Conservation (phyloP, 2,329 filamentous ascomycete genomes). For the Sordariomycetes sp. region DNA sequence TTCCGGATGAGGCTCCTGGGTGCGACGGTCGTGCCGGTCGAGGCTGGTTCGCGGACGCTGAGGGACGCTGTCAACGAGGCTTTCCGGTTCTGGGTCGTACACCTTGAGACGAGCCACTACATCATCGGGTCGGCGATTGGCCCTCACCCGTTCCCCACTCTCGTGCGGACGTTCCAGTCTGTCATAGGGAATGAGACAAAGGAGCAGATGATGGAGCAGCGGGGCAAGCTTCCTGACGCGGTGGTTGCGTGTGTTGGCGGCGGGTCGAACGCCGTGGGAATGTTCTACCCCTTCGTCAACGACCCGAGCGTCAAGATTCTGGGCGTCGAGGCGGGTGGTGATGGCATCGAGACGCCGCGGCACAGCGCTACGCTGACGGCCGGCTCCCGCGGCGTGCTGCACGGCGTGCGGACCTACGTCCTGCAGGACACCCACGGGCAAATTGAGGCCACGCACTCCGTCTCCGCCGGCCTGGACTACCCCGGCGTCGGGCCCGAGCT, state of each 20-base stretch:
- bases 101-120: slow-evolving; percentile 92
- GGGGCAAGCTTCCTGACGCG: slow-evolving; percentile 84
- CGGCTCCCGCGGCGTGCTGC: slow-evolving; percentile 83
- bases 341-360: slow-evolving; percentile 74
- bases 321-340: slow-evolving; percentile 90
- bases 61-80: slow-evolving; percentile 93
- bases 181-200: slow-evolving; percentile 95
- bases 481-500: slow-evolving; percentile 93
- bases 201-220: slow-evolving; percentile 74
- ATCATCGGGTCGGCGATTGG: slow-evolving; percentile 97
- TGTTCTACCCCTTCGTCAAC: slow-evolving; percentile 94
- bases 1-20: slow-evolving; percentile 97
- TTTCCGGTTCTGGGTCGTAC: slow-evolving; percentile 84
- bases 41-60: slow-evolving; percentile 75
- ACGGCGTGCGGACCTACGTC: slow-evolving; percentile 93
- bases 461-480: slow-evolving; percentile 94
- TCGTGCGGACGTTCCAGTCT: slow-evolving; percentile 94
- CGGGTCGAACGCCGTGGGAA: slow-evolving; percentile 88
- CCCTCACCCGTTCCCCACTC: slow-evolving; percentile 94
- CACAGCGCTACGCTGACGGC: slow-evolving; percentile 84
- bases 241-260: slow-evolving; percentile 96
- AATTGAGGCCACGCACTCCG: slow-evolving; percentile 89
- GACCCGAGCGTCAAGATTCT: slow-evolving; percentile 79
- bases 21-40: slow-evolving; percentile 84
- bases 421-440: slow-evolving; percentile 89